Evolutionary conservation across 164 flowering plant species (phyloP), one percentile per base, ranked within the genome.

Genomic region (Paratinospora sagittata): DNA sequence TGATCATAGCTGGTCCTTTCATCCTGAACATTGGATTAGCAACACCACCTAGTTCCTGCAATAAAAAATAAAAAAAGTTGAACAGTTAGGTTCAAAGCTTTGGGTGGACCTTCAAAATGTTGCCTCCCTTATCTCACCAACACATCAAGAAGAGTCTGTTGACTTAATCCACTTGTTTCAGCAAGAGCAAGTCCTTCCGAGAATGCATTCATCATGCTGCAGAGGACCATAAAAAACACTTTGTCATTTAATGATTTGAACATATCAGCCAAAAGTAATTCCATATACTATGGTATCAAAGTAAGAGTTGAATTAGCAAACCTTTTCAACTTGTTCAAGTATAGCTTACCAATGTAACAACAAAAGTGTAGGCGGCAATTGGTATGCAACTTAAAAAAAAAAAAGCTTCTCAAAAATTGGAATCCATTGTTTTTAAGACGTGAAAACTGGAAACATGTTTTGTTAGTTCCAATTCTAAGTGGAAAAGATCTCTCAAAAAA

Each of bases 131-230:
- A 41, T 77, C 90, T 85, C 65, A 95, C 97, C 97, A 95, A 66
- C 30, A 90, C 90, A 52, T 90, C 97, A 60, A 95, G 95, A 73
- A 92, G 90, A 4, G 88, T 83, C 17, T 77, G 82, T 69, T 90
- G 87, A 79, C 81, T 70, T 67, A 92, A 78, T 60, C 99, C 97
- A 84, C 97, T 90, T 78, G 71, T 80, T 66, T 80, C 94, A 21
- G 97, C 87, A 73, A 95, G 80, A 67, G 82, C 90, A 57, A 95
- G 88, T 27, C 99, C 99, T 77, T 95, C 99, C 0, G 99, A 90
- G 65, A 95, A 92, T 24, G 99, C 90, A 84, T 87, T 92, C 95
- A 92, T 89, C 96, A 90, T 84, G 74, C 98, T 95, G 90, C 73
- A 72, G 39, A 73, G 30, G 19, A 36, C 57, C 6, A 45, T 19